These are phyloP conservation scores for Lagenidium sp. DNA, from an alignment of 352 stramenopile genomes.

Conservation along the genomic window DNA sequence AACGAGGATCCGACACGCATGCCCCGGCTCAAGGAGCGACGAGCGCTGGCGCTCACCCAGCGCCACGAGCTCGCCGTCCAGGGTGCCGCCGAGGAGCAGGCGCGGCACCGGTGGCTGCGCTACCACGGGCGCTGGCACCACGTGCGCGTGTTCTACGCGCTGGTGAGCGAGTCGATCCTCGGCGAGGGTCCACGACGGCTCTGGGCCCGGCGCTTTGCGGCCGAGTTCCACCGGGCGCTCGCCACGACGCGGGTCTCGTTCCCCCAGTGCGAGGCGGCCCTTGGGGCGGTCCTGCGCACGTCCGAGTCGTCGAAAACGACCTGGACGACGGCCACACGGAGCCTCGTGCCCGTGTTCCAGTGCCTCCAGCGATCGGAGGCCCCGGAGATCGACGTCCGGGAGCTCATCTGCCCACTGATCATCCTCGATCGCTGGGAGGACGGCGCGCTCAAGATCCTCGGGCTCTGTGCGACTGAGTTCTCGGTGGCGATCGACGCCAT, in stretches of 20 bases:
- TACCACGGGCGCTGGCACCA: constrained; percentile 36
- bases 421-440: constrained; percentile 47
- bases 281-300: constrained; percentile 18
- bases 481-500: constrained; percentile 6
- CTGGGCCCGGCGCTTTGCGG: constrained; percentile 10
- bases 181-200: constrained; percentile 6
- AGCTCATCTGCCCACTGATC: constrained; percentile 30
- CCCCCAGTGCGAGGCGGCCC: constrained; percentile 30
- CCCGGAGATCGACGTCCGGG: constrained; percentile 25
- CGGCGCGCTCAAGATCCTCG: constrained; percentile 28
- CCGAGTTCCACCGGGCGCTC: constrained; percentile 7
- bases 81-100: constrained; percentile 15
- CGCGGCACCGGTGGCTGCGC: constrained; percentile 20
- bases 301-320: neutral
- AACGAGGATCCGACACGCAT: no score
- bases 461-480: constrained; percentile 52
- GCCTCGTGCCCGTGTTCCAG: constrained; percentile 19
- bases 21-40: constrained; percentile 32
- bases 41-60: constrained; percentile 19
- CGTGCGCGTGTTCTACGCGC: constrained; percentile 38
- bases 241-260: constrained; percentile 8
- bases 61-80: constrained; percentile 13
- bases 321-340: constrained; percentile 9
- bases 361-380: constrained; percentile 19
- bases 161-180: constrained; percentile 17